A percentile compares a stretch with the other conserved stretches of the same genome.
These are phyloP conservation scores for Euphorbia pulcherrima DNA, from an alignment of 345 rosid species.

Conservation along the genomic window DNA sequence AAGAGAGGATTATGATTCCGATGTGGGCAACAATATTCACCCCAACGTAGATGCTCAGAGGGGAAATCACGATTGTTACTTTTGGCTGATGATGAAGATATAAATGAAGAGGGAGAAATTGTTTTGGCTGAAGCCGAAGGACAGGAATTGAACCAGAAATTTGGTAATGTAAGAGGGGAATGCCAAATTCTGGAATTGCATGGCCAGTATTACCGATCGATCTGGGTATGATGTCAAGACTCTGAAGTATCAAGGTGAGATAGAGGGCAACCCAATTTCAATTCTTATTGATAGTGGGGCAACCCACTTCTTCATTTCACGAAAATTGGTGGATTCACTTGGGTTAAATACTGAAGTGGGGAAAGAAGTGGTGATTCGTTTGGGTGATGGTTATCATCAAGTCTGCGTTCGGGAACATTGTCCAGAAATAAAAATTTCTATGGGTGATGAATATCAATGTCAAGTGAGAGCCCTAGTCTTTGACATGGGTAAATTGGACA, in stretches of 20 bases:
- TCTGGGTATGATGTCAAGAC: not conserved
- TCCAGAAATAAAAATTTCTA: too few species aligned
- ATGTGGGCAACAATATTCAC: not conserved
- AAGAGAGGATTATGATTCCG: not conserved
- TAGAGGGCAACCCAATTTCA: not conserved
- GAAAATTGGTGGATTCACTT: not conserved
- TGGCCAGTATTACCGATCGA: fast-evolving
- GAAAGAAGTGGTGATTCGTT: not conserved
- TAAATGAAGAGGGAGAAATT: not conserved
- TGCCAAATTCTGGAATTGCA: not conserved
- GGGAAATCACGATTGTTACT: not conserved
- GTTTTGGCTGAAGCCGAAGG: too few species aligned
- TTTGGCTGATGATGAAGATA: not conserved
- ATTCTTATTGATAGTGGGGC: not conserved
- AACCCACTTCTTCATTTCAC: not conserved
- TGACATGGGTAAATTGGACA: too few species aligned
- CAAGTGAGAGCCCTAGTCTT: too few species aligned
- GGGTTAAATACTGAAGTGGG: not conserved
- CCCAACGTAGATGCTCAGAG: not conserved
- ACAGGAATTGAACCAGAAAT: too few species aligned
- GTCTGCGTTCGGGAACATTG: too few species aligned
- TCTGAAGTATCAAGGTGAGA: not conserved
- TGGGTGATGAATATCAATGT: too few species aligned
- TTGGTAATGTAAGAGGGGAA: not conserved
- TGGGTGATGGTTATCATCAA: too few species aligned